These are phyloP conservation scores for Thoreauomyces humboldtii DNA, from an alignment of 192 early-diverging fungal genomes.

Conservation along the genomic window DNA sequence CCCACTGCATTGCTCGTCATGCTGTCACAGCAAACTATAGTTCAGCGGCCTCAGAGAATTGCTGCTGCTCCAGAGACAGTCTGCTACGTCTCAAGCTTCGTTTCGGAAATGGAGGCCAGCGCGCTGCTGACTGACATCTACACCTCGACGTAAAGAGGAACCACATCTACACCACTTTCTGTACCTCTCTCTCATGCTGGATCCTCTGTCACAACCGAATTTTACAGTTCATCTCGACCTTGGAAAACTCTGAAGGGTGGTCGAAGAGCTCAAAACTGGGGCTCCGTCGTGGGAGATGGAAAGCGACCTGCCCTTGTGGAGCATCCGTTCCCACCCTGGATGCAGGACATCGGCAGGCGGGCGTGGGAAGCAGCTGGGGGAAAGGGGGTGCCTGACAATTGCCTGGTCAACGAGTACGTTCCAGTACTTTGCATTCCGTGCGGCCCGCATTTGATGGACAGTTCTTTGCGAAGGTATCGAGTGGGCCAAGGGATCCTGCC, in stretches of 20 bases:
- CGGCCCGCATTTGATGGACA: not conserved
- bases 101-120: constrained; percentile 14
- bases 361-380: not conserved
- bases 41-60: too few species aligned
- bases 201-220: too few species aligned
- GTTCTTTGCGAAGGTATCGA: constrained; percentile 14
- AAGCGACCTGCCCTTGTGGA: not conserved
- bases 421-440: not conserved
- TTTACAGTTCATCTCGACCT: too few species aligned
- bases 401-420: constrained; percentile 40
- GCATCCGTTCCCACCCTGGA: constrained; percentile 28
- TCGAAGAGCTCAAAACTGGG: not conserved
- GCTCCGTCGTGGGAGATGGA: not conserved
- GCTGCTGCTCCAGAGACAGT: constrained; percentile 17
- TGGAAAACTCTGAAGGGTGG: constrained; percentile 2
- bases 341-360: constrained; percentile 12
- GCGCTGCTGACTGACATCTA: constrained; percentile 16
- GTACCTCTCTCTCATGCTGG: too few species aligned
- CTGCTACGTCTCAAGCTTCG: constrained; percentile 33
- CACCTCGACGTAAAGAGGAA: constrained; percentile 25
- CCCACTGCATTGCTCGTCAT: too few species aligned
- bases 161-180: too few species aligned
- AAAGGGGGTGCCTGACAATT: constrained; percentile 28
- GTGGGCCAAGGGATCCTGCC: constrained; percentile 47
- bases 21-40: too few species aligned